phyloP scores from a whole-genome alignment of 257 asterid species.

The Gardenia jasminoides region DNA sequence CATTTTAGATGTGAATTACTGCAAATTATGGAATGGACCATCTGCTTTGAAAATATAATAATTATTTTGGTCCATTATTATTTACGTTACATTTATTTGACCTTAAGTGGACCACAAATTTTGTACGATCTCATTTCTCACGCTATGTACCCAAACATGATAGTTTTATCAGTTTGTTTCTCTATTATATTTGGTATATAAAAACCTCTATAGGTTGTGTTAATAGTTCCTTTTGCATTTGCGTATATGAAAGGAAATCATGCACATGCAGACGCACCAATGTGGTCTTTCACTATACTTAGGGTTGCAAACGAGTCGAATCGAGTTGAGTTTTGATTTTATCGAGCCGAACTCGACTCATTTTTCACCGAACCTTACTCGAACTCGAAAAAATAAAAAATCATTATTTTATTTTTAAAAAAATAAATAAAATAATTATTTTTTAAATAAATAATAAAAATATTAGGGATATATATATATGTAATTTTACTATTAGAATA shows the following conservation, averaged over 20 bases:
- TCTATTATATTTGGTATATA: background rate
- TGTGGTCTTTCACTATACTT: slow-evolving; percentile 8
- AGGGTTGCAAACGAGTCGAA: too few species aligned
- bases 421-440: too few species aligned
- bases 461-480: too few species aligned
- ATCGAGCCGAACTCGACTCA: too few species aligned
- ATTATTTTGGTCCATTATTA: background rate
- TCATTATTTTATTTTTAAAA: too few species aligned
- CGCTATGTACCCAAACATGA: background rate
- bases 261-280: slow-evolving; percentile 27
- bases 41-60: background rate
- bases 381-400: too few species aligned
- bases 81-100: background rate
- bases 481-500: too few species aligned
- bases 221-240: slow-evolving; percentile 9
- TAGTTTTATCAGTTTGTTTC: background rate
- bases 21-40: background rate
- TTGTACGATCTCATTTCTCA: background rate
- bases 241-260: slow-evolving; percentile 1
- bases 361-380: too few species aligned
- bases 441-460: too few species aligned
- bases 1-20: background rate
- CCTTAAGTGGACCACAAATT: slow-evolving; percentile 8
- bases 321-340: too few species aligned
- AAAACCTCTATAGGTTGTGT: slow-evolving; percentile 2